A percentile compares a stretch with the other conserved stretches of the same genome.
Evolutionary conservation across 2,329 filamentous ascomycete genomes (phyloP).

Genomic region (Cladosporium sp.): DNA sequence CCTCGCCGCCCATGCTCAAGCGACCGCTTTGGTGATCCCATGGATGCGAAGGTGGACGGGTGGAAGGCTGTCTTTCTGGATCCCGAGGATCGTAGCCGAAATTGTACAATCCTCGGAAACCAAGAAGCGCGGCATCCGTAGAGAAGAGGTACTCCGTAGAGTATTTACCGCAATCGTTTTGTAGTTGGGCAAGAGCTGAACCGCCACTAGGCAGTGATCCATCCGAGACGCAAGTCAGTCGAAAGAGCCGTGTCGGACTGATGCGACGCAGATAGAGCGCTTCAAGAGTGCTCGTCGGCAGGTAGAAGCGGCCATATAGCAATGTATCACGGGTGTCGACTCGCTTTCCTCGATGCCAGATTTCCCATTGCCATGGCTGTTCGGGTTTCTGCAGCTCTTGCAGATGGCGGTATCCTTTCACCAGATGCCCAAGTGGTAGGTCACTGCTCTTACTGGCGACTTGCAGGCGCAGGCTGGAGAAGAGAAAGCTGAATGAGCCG

Average conservation of each 20-base stretch:
- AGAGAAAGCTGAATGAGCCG: conserved; percentile 95
- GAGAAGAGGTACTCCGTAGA: conserved; percentile 88
- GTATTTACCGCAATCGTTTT: conserved; percentile 85
- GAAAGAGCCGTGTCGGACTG: conserved; percentile 74
- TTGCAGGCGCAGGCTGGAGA: conserved; percentile 78
- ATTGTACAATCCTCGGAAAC: conserved; percentile 88
- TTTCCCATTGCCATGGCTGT: conserved; percentile 53
- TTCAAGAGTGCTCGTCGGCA: conserved; percentile 82
- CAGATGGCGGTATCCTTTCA: conserved; percentile 80
- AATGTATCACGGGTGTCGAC: conserved; percentile 58
- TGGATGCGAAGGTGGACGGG: conserved; percentile 31
- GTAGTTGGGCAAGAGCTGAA: conserved; percentile 69
- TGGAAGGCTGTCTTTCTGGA: conserved; percentile 26
- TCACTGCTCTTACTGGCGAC: conserved; percentile 68
- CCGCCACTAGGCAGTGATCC: conserved; percentile 71
- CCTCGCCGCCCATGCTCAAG: conserved; percentile 86
- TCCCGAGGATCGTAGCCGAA: conserved; percentile 71
- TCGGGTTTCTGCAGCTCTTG: conserved; percentile 61
- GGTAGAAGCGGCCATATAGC: conserved; percentile 75
- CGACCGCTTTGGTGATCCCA: conserved; percentile 70
- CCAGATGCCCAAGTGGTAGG: conserved; percentile 73
- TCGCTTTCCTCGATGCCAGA: conserved; percentile 53
- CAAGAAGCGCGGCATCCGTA: conserved; percentile 86
- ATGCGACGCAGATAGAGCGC: conserved; percentile 79
- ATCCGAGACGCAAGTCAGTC: conserved; percentile 76